Evolutionary conservation across 2,329 filamentous ascomycete species (phyloP), one percentile per base, ranked within the genome.

Genomic region (Colletotrichum siamense): DNA sequence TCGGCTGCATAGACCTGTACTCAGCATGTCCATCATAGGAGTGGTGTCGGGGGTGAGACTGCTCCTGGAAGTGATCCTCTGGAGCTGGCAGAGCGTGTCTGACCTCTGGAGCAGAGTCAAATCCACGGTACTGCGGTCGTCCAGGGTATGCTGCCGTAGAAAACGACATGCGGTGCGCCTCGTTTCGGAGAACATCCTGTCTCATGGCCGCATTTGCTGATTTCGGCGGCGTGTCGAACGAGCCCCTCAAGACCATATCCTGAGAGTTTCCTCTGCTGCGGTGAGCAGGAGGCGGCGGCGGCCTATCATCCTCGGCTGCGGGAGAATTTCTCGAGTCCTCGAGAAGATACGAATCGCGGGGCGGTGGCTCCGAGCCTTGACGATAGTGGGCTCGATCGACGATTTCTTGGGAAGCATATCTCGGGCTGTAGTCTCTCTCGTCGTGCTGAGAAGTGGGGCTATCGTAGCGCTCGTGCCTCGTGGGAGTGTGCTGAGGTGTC

Each of bases 201-300:
- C 90, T 87, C 89, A 92, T 92, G 3, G 86, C 86, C 4, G 86
- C 86, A 2, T 85, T 85, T 2, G 85, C 84, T 5, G 84, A 83
- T 79, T 89, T 90, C 22, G 85, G 81, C 4, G 85, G 82, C 5
- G 81, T 77, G 34, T 91, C 89, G 71, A 84, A 87, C 62, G 83
- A 83, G 65, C 80, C 81, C 66, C 87, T 87, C 30, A 85, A 83
- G 5, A 84, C 79, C 57, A 84, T 78, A 28, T 90, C 89, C 71
- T 87, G 84, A 12, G 86, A 80, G 26, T 81, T 82, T 52, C 84
- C 85, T 78, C 85, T 89, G 73, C 83, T 86, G 73, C 91, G 83
- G 78, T 92, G 91, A 13, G 85, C 90, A 5, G 91, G 91, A 1
- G 91, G 91, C 8, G 90, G 91, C 5, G 91, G 91, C 8, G 91